Conservation (phyloP, 225 moss, liverwort and hornwort species). For the Bryum argenteum region DNA sequence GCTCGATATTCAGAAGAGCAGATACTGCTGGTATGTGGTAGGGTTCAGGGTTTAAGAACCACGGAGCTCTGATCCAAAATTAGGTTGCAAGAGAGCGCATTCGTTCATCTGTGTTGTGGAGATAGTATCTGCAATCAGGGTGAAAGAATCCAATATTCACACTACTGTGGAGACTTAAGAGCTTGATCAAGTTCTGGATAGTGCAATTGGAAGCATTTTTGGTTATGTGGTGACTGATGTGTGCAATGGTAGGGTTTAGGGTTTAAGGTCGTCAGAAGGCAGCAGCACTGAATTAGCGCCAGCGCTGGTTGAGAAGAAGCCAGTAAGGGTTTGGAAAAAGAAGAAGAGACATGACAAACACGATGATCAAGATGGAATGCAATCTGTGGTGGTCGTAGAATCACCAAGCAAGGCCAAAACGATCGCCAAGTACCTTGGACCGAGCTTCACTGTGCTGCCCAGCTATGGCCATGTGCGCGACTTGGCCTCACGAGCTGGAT, state of each 20-base stretch:
- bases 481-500: conserved; percentile 85
- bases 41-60: no score
- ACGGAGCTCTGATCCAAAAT: no score
- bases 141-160: no score
- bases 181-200: neutral
- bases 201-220: neutral
- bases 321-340: conserved; percentile 11
- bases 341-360: neutral
- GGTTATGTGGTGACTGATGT: conserved; percentile 21
- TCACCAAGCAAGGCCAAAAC: conserved; percentile 90
- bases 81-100: no score
- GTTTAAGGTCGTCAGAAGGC: conserved; percentile 32
- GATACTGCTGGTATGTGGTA: no score
- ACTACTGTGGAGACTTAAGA: no score
- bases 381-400: conserved; percentile 86
- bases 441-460: conserved; percentile 71
- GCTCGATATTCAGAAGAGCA: no score
- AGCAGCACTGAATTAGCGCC: conserved; percentile 24
- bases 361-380: conserved; percentile 1
- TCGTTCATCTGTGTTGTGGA: no score
- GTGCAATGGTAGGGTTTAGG: conserved; percentile 38
- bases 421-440: conserved; percentile 78
- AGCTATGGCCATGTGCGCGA: conserved; percentile 96
- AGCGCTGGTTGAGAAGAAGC: conserved; percentile 28
- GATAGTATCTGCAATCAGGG: no score